Percentiles rank a stretch among this genome's conserved stretches.
Conservation (phyloP, 139 green algal genomes). For the Asterochloris sp. region DNA sequence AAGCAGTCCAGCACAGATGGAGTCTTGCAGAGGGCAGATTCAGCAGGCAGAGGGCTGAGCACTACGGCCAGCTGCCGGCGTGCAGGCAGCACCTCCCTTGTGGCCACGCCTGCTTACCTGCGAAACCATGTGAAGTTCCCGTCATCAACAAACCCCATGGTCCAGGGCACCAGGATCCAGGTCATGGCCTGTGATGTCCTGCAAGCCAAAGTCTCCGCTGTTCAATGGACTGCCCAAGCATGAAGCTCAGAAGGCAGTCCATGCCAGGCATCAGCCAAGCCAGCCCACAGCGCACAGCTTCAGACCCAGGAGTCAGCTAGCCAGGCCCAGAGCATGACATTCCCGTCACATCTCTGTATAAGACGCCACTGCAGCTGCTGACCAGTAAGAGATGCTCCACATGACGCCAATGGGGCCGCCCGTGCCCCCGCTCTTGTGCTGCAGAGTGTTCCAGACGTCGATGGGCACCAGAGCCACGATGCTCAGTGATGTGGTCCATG, state of each 20-base stretch:
- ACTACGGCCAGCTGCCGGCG: too few relatives aligned
- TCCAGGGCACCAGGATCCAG: slow-evolving; percentile 86
- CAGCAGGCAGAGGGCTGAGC: too few relatives aligned
- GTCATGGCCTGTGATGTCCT: slow-evolving; percentile 78
- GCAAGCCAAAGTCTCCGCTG: not conserved
- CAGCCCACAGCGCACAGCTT: too few relatives aligned
- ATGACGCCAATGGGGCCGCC: slow-evolving; percentile 42
- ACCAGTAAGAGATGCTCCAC: slow-evolving; percentile 78
- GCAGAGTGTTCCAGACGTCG: slow-evolving; percentile 66
- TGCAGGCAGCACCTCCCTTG: too few relatives aligned
- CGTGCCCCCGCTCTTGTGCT: slow-evolving; percentile 6
- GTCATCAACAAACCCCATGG: slow-evolving; percentile 81
- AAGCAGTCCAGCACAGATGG: not conserved
- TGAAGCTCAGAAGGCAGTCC: too few relatives aligned
- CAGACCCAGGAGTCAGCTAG: too few relatives aligned
- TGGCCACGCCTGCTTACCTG: slow-evolving; percentile 10
- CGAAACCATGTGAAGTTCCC: slow-evolving; percentile 77
- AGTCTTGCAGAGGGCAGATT: not conserved
- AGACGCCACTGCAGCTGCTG: not conserved
- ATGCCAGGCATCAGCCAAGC: too few relatives aligned
- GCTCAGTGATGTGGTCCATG: slow-evolving; percentile 80
- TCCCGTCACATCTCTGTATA: not conserved
- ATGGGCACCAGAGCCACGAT: slow-evolving; percentile 84
- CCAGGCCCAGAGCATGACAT: not conserved
- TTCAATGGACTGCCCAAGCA: too few relatives aligned